These are phyloP conservation scores for Rhizophagus sp. DNA, from an alignment of 192 early-diverging fungal species.

Conservation along the genomic window DNA sequence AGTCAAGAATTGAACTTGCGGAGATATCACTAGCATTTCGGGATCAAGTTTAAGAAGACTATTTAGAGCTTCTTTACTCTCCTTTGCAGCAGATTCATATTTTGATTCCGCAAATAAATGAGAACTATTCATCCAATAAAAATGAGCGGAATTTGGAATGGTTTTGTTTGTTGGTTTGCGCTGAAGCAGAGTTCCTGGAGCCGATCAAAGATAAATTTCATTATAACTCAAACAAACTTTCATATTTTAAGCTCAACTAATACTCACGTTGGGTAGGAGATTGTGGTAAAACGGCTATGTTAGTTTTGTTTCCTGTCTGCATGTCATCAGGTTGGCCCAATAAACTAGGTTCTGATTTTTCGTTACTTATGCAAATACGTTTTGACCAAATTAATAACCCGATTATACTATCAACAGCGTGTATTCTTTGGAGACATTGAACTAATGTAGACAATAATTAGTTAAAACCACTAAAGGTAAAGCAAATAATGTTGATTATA, in stretches of 20 bases:
- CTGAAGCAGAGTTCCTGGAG: background rate
- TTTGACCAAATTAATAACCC: constrained; percentile 44
- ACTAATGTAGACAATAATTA: constrained; percentile 22
- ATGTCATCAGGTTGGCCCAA: background rate
- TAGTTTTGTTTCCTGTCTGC: background rate
- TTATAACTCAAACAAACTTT: background rate
- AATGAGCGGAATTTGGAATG: background rate
- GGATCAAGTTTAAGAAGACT: constrained; percentile 4
- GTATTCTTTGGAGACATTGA: constrained; percentile 32
- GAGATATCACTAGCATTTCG: background rate
- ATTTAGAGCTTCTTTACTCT: constrained; percentile 10
- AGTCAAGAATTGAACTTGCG: constrained; percentile 18
- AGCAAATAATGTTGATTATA: background rate
- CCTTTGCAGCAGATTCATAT: constrained; percentile 15
- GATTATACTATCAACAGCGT: constrained; percentile 37
- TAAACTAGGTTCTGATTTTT: background rate
- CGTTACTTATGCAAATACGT: constrained; percentile 18
- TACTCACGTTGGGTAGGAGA: background rate
- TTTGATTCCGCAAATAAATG: constrained; percentile 16
- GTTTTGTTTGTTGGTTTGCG: background rate
- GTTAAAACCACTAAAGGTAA: background rate
- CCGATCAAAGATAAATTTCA: background rate
- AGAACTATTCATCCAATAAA: constrained; percentile 18
- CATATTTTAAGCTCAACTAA: background rate
- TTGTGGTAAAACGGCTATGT: background rate